Evolutionary conservation across 2,329 filamentous ascomycete genomes (phyloP).

Genomic region (Fusarium sp.): DNA sequence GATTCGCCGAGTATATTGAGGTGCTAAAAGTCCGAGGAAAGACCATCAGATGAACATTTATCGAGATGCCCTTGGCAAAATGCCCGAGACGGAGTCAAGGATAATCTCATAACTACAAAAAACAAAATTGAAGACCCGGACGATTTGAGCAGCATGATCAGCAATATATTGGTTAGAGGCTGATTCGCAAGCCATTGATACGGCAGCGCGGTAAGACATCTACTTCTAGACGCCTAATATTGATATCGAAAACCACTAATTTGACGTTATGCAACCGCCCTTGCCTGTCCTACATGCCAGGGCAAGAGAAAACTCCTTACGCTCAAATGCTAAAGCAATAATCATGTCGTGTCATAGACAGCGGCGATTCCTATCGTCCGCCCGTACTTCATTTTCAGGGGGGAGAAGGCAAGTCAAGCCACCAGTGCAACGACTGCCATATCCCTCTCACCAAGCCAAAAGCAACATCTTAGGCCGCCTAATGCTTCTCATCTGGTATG

Average conservation of each 20-base stretch:
- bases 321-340: conserved; percentile 28
- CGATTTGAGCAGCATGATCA: not conserved
- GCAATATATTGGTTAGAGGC: not conserved
- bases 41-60: not conserved
- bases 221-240: not conserved
- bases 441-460: not conserved
- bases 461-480: not conserved
- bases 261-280: conserved; percentile 4
- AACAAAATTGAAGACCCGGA: not conserved
- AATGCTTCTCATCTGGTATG: conserved; percentile 43
- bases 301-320: conserved; percentile 30
- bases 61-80: not conserved
- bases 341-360: conserved; percentile 3
- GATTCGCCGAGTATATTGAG: not conserved
- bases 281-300: not conserved
- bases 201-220: not conserved
- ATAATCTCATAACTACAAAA: not conserved
- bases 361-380: not conserved
- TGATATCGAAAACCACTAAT: conserved; percentile 3
- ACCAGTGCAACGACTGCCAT: not conserved
- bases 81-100: not conserved
- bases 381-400: not conserved
- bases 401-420: not conserved
- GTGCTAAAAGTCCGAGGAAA: not conserved
- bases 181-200: not conserved